phyloP scores from a whole-genome alignment of 768 basidiomycete species.

The Amanita inopinata region DNA sequence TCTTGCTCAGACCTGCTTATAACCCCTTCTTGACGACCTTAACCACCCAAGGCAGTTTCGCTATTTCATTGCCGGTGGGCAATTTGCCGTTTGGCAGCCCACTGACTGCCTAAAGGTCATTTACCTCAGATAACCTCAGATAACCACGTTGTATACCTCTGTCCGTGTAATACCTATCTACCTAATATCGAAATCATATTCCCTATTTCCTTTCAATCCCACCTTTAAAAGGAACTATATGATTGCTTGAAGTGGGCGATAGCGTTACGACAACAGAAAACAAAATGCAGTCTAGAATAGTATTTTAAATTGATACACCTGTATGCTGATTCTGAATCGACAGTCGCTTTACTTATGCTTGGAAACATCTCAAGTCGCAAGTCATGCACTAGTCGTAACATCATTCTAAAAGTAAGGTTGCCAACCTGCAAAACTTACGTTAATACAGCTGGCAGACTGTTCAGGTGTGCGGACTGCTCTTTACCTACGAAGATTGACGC shows the following conservation, averaged over 20 bases:
- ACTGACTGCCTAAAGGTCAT: no score
- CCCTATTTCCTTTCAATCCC: no score
- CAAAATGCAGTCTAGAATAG: not conserved
- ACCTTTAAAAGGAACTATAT: slow-evolving; percentile 1
- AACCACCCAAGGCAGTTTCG: no score
- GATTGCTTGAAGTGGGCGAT: not conserved
- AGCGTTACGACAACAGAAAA: not conserved
- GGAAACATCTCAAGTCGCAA: not conserved
- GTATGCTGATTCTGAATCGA: no score
- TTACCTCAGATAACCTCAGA: not conserved
- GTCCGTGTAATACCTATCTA: slow-evolving; percentile 7
- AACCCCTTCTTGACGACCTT: no score
- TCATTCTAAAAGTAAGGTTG: not conserved
- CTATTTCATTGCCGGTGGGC: no score
- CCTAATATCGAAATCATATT: not conserved
- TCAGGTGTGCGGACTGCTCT: not conserved
- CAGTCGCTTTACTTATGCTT: no score
- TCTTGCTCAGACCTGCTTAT: no score
- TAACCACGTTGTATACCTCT: not conserved
- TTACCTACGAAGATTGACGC: slow-evolving; percentile 69
- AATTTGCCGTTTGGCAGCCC: no score
- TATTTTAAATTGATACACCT: slow-evolving; percentile 8
- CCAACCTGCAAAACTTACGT: not conserved
- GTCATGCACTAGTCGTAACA: not conserved
- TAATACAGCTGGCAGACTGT: not conserved